Evolutionary conservation across 208 protist genomes (phyloP), one percentile per base, ranked within the genome.

Genomic region (Crithidia thermophila): DNA sequence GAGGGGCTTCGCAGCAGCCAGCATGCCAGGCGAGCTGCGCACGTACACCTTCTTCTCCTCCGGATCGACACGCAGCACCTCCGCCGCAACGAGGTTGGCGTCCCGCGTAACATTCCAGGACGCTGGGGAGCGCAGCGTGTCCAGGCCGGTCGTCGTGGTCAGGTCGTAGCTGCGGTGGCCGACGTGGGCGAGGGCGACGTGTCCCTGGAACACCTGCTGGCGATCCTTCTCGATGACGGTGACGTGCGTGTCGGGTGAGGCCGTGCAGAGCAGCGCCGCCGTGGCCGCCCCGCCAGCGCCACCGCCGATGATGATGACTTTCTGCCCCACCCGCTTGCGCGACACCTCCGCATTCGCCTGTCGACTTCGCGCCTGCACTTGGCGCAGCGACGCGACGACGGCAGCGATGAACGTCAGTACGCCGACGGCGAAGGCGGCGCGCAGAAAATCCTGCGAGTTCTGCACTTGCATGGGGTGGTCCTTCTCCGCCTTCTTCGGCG

Each of bases 131-230:
- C 81, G 83, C 40, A 93, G 52, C 7, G 82, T 71, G 61, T 96
- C 87, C 2, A 88, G 42, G 42, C 77, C 86, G 27, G 88, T 82
- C 2, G 85, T 85, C 14, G 84, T 91, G 63, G 85, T 87, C 4
- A 94, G 49, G 67, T 96, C 91, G 73, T 96, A 96, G 78, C 91
- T 96, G 33, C 91, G 83, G 74, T 93, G 85, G 0, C 91, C 91
- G 11, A 92, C 91, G 53, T 91, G 80, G 0, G 91, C 91, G 50
- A 91, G 80, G 6, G 88, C 77, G 5, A 87, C 73, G 21, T 82
- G 67, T 4, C 72, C 91, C 4, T 78, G 63, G 60, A 94, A 96
- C 10, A 66, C 59, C 57, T 93, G 87, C 50, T 78, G 75, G 43
- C 59, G 40, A 18, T 93, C 83, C 34, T 73, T 74, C 64, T 96